These are phyloP conservation scores for Fusarium praegraminearum DNA, from an alignment of 2,329 filamentous ascomycete genomes.

Conservation along the genomic window DNA sequence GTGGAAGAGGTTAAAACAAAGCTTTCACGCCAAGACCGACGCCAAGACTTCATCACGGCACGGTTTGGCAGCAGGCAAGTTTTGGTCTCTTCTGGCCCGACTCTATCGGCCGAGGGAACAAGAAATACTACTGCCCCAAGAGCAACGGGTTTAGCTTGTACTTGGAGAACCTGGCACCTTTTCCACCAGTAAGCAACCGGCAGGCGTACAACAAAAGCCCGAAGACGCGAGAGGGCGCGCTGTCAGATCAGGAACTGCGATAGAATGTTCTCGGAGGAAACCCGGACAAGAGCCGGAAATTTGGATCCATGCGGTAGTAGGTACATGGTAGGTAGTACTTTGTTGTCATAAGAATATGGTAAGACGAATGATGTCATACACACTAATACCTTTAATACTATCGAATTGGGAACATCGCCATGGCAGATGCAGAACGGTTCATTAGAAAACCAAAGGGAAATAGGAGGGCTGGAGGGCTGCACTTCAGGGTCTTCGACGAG, in stretches of 20 bases:
- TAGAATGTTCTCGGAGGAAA: constrained; percentile 26
- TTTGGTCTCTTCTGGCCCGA: constrained; percentile 20
- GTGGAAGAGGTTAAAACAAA: constrained; percentile 43
- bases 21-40: constrained; percentile 41
- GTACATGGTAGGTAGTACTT: neutral
- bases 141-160: neutral
- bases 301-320: constrained; percentile 4
- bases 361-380: constrained; percentile 30
- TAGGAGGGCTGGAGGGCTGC: neutral
- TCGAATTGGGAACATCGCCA: neutral
- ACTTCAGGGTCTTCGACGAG: neutral
- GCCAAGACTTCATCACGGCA: constrained; percentile 37
- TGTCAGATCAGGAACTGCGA: constrained; percentile 5
- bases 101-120: constrained; percentile 34
- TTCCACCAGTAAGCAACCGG: constrained; percentile 27
- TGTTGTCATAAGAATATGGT: neutral
- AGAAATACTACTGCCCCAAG: constrained; percentile 11
- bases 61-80: constrained; percentile 17
- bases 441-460: neutral
- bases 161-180: constrained; percentile 22
- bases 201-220: constrained; percentile 7
- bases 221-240: constrained; percentile 28
- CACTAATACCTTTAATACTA: neutral
- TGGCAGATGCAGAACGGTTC: neutral
- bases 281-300: constrained; percentile 35